Conservation (phyloP, 331 rosid species). For the Quercus tomentella region DNA sequence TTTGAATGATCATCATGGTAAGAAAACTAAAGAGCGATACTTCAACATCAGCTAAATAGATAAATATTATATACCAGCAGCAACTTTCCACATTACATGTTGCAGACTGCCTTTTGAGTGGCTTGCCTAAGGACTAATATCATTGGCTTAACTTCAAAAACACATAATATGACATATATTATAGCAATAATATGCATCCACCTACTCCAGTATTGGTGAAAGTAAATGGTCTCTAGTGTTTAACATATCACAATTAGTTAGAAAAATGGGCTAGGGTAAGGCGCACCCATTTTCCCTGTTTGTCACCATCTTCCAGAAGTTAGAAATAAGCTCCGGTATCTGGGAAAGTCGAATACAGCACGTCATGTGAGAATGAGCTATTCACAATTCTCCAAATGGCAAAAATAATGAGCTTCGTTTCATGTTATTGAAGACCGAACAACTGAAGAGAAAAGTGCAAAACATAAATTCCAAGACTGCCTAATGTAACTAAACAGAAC, state of each 20-base stretch:
- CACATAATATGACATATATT: constrained; percentile 12
- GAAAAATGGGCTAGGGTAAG: constrained; percentile 10
- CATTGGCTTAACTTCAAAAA: constrained; percentile 26
- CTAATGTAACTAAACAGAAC: constrained; percentile 25
- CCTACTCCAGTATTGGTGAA: constrained; percentile 25
- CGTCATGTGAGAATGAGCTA: constrained; percentile 45
- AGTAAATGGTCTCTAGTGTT: constrained; percentile 21
- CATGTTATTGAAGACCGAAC: constrained; percentile 31
- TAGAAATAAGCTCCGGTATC: constrained; percentile 38
- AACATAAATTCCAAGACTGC: constrained; percentile 20
- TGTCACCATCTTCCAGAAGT: constrained; percentile 27
- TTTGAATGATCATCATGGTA: no score
- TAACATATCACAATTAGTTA: constrained; percentile 28
- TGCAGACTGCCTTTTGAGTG: background rate
- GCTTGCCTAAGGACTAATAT: background rate
- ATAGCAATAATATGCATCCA: constrained; percentile 27
- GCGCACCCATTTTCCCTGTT: constrained; percentile 23
- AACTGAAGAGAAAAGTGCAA: constrained; percentile 10
- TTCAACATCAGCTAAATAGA: background rate
- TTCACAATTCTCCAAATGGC: constrained; percentile 54
- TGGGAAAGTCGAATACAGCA: constrained; percentile 34
- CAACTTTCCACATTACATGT: background rate
- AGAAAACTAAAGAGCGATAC: background rate
- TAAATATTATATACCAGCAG: constrained; percentile 1
- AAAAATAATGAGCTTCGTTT: constrained; percentile 57